phyloP scores from a whole-genome alignment of 805 yeast species.

The Metschnikowia reukaufii region DNA sequence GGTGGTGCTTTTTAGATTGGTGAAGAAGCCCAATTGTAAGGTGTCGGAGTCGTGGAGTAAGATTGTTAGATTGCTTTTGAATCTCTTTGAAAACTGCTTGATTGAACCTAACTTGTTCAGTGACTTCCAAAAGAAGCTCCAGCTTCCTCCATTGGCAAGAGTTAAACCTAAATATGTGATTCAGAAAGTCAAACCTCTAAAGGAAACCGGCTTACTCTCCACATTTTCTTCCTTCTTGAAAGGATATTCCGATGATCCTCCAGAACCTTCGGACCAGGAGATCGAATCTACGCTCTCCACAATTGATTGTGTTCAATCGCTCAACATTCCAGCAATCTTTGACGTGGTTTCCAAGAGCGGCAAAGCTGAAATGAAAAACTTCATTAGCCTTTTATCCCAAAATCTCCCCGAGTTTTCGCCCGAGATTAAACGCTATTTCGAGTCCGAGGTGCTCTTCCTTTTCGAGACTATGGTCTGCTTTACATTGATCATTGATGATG shows the following conservation, averaged over 20 bases:
- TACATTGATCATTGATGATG: constrained; percentile 30
- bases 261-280: constrained; percentile 92
- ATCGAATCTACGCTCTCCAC: constrained; percentile 83
- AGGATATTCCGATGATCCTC: constrained; percentile 79
- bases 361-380: constrained; percentile 39
- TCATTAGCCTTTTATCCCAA: constrained; percentile 28
- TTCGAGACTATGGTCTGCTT: constrained; percentile 45
- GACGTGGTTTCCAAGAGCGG: constrained; percentile 45
- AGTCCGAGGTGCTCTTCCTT: constrained; percentile 48
- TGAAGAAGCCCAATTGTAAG: constrained; percentile 54
- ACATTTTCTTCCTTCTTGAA: constrained; percentile 90
- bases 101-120: constrained; percentile 60
- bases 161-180: constrained; percentile 69
- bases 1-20: constrained; percentile 78
- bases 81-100: constrained; percentile 70
- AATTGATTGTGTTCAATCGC: constrained; percentile 75
- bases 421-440: constrained; percentile 41
- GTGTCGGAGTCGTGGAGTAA: constrained; percentile 61
- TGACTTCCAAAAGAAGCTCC: constrained; percentile 59
- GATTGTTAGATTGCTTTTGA: constrained; percentile 58
- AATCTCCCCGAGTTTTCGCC: constrained; percentile 29
- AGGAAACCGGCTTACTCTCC: constrained; percentile 78
- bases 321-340: constrained; percentile 59
- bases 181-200: constrained; percentile 60
- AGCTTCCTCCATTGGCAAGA: constrained; percentile 53